phyloP scores from a whole-genome alignment of 768 basidiomycete genomes.

The Saitozyma podzolica region DNA sequence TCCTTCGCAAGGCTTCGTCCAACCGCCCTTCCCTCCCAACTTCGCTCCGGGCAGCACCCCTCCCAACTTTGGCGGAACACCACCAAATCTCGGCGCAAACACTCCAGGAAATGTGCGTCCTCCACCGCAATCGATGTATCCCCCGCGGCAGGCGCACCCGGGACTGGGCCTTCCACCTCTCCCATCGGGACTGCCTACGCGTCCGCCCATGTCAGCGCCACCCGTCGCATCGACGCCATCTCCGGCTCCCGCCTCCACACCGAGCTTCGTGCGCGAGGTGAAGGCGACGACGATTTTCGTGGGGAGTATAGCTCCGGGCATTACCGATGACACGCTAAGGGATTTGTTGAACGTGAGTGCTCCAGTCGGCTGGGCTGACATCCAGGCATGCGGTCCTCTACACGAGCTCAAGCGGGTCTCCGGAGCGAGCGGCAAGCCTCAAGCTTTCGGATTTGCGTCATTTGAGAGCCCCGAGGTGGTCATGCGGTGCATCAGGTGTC shows the following conservation, averaged over 20 bases:
- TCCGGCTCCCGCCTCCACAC: constrained; percentile 29
- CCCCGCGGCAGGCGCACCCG: constrained; percentile 29
- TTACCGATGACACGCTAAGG: constrained; percentile 78
- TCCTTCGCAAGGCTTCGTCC: constrained; percentile 30
- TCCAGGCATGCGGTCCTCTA: constrained; percentile 83
- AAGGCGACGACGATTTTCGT: constrained; percentile 80
- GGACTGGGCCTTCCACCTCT: constrained; percentile 32
- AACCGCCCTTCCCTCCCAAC: constrained; percentile 42
- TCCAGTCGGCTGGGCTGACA: background rate
- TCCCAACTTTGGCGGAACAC: constrained; percentile 14
- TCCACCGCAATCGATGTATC: constrained; percentile 9
- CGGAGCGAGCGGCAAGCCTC: constrained; percentile 87
- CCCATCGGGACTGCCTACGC: constrained; percentile 30
- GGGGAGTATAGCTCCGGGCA: constrained; percentile 92
- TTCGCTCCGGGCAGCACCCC: constrained; percentile 23
- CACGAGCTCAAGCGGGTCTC: constrained; percentile 89
- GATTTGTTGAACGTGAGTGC: constrained; percentile 69
- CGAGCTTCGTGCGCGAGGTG: constrained; percentile 44
- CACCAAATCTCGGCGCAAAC: constrained; percentile 3
- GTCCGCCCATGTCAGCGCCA: constrained; percentile 13
- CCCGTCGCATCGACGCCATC: background rate
- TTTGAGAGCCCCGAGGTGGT: constrained; percentile 92
- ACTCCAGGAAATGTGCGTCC: constrained; percentile 5
- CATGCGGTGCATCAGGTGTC: constrained; percentile 67
- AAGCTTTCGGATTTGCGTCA: constrained; percentile 96